phyloP scores from a whole-genome alignment of 2,329 filamentous ascomycete genomes.

The Fusarium sp. region DNA sequence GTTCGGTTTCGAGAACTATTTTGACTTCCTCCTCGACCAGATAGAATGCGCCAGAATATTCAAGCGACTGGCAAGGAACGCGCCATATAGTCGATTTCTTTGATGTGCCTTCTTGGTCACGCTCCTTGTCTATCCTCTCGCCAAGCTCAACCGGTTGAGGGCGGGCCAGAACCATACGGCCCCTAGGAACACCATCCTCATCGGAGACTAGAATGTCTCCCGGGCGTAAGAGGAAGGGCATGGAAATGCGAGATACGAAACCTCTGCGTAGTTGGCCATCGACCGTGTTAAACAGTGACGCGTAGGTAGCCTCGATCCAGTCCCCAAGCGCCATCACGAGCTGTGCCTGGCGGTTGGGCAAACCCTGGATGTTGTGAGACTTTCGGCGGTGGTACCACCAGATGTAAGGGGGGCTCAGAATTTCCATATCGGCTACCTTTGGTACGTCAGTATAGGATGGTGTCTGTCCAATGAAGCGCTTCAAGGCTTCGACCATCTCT shows the following conservation, averaged over 20 bases:
- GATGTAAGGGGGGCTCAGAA: too few relatives aligned
- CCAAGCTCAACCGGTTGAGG: not conserved
- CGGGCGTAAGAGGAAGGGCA: not conserved
- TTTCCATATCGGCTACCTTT: too few relatives aligned
- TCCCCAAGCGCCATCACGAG: too few relatives aligned
- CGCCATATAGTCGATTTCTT: not conserved
- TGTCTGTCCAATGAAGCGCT: too few relatives aligned
- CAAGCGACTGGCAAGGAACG: not conserved
- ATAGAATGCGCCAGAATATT: constrained; percentile 3
- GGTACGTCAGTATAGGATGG: too few relatives aligned
- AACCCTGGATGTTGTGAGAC: too few relatives aligned
- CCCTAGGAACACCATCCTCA: not conserved
- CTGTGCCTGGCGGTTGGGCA: too few relatives aligned
- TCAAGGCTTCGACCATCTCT: too few relatives aligned
- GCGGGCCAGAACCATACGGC: not conserved
- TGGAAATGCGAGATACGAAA: not conserved
- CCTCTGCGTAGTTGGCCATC: not conserved
- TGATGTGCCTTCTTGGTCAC: not conserved
- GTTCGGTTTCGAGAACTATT: not conserved
- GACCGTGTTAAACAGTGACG: not conserved
- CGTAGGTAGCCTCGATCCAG: too few relatives aligned
- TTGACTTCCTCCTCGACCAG: not conserved
- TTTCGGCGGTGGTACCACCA: too few relatives aligned
- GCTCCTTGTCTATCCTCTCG: not conserved
- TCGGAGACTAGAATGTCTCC: not conserved